Conservation (phyloP, 352 stramenopile genomes). For the Thraustochytrium striatum region DNA sequence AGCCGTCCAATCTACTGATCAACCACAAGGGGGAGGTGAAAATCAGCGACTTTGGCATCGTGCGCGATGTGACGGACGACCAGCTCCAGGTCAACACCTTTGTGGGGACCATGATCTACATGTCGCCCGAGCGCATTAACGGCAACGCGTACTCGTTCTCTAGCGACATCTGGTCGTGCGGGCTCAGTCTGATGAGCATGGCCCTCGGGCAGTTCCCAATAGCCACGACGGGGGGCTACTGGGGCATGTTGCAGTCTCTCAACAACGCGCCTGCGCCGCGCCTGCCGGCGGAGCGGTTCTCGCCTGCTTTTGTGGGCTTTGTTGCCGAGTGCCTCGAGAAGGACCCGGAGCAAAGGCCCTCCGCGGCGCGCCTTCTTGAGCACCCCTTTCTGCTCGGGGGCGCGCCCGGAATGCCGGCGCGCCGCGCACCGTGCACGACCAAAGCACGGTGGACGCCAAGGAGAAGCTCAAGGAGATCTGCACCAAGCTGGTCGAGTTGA, state of each 20-base stretch:
- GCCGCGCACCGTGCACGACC: background rate
- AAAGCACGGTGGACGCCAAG: background rate
- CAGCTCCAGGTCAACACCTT: slow-evolving; percentile 75
- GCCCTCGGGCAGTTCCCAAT: slow-evolving; percentile 73
- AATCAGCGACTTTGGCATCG: slow-evolving; percentile 60
- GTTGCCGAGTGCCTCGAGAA: slow-evolving; percentile 65
- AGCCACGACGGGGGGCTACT: slow-evolving; percentile 75
- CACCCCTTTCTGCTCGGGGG: slow-evolving; percentile 76
- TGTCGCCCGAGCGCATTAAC: slow-evolving; percentile 83
- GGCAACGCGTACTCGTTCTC: slow-evolving; percentile 71
- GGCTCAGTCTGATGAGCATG: slow-evolving; percentile 66
- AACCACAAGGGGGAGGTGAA: slow-evolving; percentile 64
- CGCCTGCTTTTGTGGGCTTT: slow-evolving; percentile 68
- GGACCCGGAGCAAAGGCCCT: slow-evolving; percentile 62
- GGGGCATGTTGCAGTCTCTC: slow-evolving; percentile 58
- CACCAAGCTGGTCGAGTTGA: slow-evolving; percentile 29
- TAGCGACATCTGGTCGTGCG: slow-evolving; percentile 52
- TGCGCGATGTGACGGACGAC: slow-evolving; percentile 21
- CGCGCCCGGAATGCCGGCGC: background rate
- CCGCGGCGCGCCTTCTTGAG: slow-evolving; percentile 69
- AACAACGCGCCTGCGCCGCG: slow-evolving; percentile 71
- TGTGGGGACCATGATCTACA: slow-evolving; percentile 90
- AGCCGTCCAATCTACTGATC: slow-evolving; percentile 79
- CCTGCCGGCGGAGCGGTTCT: slow-evolving; percentile 63
- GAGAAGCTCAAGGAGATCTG: slow-evolving; percentile 45